Evolutionary conservation across 345 rosid genomes (phyloP).

Genomic region (Lumnitzera racemosa): DNA sequence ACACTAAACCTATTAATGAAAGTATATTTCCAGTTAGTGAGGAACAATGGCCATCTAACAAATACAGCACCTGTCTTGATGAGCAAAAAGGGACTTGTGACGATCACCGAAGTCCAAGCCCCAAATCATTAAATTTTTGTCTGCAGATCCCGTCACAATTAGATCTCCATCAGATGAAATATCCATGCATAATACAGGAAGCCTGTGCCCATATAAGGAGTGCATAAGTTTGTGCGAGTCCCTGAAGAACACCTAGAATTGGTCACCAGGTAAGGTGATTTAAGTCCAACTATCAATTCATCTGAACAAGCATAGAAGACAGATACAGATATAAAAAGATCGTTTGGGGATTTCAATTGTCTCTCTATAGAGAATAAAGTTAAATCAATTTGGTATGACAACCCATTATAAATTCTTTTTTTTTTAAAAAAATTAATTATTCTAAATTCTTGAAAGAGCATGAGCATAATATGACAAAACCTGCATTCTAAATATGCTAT

Average conservation of each 20-base stretch:
- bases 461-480: too few relatives aligned
- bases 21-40: slow-evolving; percentile 7
- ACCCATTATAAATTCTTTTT: too few relatives aligned
- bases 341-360: too few relatives aligned
- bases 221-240: slow-evolving; percentile 85
- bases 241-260: slow-evolving; percentile 76
- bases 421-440: too few relatives aligned
- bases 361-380: too few relatives aligned
- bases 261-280: slow-evolving; percentile 2
- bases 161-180: slow-evolving; percentile 93
- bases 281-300: background rate
- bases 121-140: slow-evolving; percentile 94
- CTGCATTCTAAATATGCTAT: too few relatives aligned
- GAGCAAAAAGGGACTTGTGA: slow-evolving; percentile 95
- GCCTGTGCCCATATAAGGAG: slow-evolving; percentile 84
- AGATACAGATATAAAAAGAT: too few relatives aligned
- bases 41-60: background rate
- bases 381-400: too few relatives aligned
- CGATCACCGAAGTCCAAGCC: slow-evolving; percentile 98
- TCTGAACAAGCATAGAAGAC: too few relatives aligned
- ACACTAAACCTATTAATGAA: background rate
- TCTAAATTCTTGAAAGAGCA: too few relatives aligned
- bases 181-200: slow-evolving; percentile 93
- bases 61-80: slow-evolving; percentile 61
- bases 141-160: slow-evolving; percentile 92